These are phyloP conservation scores for Penicillium sp. DNA, from an alignment of 2,329 filamentous ascomycete genomes.

Conservation along the genomic window DNA sequence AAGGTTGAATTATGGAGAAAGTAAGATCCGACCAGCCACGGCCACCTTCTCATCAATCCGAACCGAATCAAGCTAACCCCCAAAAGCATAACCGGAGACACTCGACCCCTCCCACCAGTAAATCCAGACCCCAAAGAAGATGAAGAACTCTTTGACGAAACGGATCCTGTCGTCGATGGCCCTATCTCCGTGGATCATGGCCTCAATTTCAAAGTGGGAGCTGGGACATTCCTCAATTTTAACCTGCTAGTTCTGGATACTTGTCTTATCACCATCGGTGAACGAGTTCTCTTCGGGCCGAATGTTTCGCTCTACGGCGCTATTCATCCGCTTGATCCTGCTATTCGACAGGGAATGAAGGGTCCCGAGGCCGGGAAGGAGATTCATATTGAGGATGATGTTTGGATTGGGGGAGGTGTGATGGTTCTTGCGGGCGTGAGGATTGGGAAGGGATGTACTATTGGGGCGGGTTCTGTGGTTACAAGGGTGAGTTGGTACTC, in stretches of 20 bases:
- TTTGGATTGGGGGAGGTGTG: slow-evolving; percentile 51
- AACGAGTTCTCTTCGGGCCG: slow-evolving; percentile 54
- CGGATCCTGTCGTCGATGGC: slow-evolving; percentile 59
- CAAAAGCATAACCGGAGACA: slow-evolving; percentile 25
- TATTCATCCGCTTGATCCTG: slow-evolving; percentile 54
- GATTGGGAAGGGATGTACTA: slow-evolving; percentile 43
- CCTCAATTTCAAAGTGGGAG: slow-evolving; percentile 62
- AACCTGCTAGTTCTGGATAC: slow-evolving; percentile 59
- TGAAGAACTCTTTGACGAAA: slow-evolving; percentile 22
- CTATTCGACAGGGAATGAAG: slow-evolving; percentile 42
- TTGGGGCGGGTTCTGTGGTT: slow-evolving; percentile 44
- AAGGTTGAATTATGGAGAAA: slow-evolving; percentile 29
- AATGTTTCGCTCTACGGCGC: slow-evolving; percentile 55
- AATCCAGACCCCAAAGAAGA: slow-evolving; percentile 20
- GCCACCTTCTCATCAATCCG: background rate
- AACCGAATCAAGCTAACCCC: background rate
- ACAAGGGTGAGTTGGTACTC: slow-evolving; percentile 28
- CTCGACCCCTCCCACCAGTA: slow-evolving; percentile 23
- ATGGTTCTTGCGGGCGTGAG: slow-evolving; percentile 46
- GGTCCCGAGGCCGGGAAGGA: slow-evolving; percentile 53
- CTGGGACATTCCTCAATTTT: slow-evolving; percentile 48
- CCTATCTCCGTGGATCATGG: slow-evolving; percentile 66
- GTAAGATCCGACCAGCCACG: slow-evolving; percentile 9
- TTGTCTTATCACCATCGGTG: slow-evolving; percentile 53
- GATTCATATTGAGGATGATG: slow-evolving; percentile 51